Base-by-base conservation (phyloP, 2,329 filamentous ascomycete species). In the Ophiostoma himal-ulmi region DNA sequence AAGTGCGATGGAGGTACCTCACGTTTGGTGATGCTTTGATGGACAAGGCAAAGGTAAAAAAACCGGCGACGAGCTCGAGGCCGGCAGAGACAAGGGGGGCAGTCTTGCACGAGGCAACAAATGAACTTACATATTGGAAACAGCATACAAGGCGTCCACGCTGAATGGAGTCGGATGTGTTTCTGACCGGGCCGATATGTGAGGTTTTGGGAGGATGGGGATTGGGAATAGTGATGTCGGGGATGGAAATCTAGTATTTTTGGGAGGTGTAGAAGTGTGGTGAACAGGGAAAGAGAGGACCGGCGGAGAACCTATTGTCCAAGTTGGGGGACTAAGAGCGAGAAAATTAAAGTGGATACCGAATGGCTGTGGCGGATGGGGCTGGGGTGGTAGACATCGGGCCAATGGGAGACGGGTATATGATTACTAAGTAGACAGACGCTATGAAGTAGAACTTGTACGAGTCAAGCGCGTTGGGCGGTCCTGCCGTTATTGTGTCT, bases 191-290 rank as follows among this genome's bases (percentile, higher is more conserved):
- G 68, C 62, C 22, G 44, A 68, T 60, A 41, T 65, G n/a, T 14
- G 68, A 13, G 34, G 70, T 62, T 36, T 67, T 70, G 54, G 68
- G 36, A 57, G 66, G 52, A 52, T 64, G 70, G 52, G 44, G 67
- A 37, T 67, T 54, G 30, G 65, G 48, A 70, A 70, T 71, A 60
- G 68, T 57, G 65, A 54, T 64, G 69, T 68, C 60, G 67, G 67
- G 48, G 44, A 68, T 64, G 72, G 72, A 69, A 71, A 71, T 71
- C 66, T 70, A 70, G 70, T 44, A 70, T 68, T 69, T 67, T 71
- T 41, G 52, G 68, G 69, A 71, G 68, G 71, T 71, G 71, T 73
- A 72, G 68, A 68, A 70, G 70, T 54, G 54, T 72, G 70, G 67
- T 73, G 68, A 73, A 69, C 66, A 64, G 57, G 20, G 67, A 71